Evolutionary conservation across 169 alveolate genomes (phyloP).

Genomic region (Plasmodium gallinaceum): DNA sequence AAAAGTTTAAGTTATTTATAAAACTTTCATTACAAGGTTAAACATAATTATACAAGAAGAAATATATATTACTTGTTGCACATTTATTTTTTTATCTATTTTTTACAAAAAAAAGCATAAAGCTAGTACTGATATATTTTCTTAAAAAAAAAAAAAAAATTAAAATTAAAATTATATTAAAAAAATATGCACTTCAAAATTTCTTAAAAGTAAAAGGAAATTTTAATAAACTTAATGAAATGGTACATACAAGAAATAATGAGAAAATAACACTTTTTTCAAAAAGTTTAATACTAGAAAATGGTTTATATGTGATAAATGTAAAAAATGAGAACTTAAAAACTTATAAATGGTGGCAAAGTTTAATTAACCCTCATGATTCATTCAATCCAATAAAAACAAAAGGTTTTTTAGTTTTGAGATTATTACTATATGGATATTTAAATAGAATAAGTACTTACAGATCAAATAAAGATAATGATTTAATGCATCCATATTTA

Average conservation of each 20-base stretch:
- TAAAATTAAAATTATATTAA: background rate
- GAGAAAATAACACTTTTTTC: slow-evolving; percentile 62
- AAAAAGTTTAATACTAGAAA: slow-evolving; percentile 18
- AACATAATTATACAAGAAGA: too few relatives aligned
- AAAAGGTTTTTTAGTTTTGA: slow-evolving; percentile 60
- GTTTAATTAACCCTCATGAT: slow-evolving; percentile 47
- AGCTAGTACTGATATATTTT: too few relatives aligned
- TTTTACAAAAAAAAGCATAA: too few relatives aligned
- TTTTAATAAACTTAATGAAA: slow-evolving; percentile 13
- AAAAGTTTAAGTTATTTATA: too few relatives aligned
- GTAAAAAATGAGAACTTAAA: slow-evolving; percentile 30
- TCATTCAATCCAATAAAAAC: slow-evolving; percentile 62
- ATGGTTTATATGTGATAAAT: slow-evolving; percentile 53
- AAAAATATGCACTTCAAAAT: background rate
- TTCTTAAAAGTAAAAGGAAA: background rate
- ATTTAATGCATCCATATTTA: slow-evolving; percentile 73
- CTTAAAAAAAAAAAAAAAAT: background rate
- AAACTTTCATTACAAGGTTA: too few relatives aligned
- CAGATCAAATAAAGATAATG: slow-evolving; percentile 67
- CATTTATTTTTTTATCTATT: too few relatives aligned
- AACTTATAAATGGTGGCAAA: slow-evolving; percentile 51
- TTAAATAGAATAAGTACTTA: slow-evolving; percentile 50
- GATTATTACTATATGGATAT: slow-evolving; percentile 61
- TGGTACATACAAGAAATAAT: slow-evolving; percentile 43
- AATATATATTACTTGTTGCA: too few relatives aligned